These are phyloP conservation scores for Suhomyces coccinellae DNA, from an alignment of 1,139 yeast genomes.

Conservation along the genomic window DNA sequence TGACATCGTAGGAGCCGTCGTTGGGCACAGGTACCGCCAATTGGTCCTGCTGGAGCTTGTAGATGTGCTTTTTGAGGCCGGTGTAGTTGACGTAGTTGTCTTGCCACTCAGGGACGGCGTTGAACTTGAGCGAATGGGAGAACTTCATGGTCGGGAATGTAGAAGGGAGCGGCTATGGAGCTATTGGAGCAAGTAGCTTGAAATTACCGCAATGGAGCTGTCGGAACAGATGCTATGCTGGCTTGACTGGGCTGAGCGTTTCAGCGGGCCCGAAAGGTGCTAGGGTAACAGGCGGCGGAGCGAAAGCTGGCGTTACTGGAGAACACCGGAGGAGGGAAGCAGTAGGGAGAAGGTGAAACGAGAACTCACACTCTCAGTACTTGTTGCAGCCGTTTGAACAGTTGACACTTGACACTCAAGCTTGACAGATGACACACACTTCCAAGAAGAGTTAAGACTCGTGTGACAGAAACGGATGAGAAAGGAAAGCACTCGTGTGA, in stretches of 20 bases:
- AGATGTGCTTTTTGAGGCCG: slow-evolving; percentile 60
- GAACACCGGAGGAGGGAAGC: too few relatives aligned
- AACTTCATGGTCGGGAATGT: slow-evolving; percentile 54
- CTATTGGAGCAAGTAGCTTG: too few relatives aligned
- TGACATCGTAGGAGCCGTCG: slow-evolving; percentile 28
- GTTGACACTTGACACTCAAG: not conserved
- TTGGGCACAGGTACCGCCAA: slow-evolving; percentile 22
- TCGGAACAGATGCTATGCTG: too few relatives aligned
- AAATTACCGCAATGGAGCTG: too few relatives aligned
- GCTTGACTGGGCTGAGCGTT: too few relatives aligned
- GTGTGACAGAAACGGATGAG: slow-evolving; percentile 8
- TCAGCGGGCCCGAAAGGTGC: too few relatives aligned
- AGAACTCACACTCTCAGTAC: too few relatives aligned
- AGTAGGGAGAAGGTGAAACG: too few relatives aligned
- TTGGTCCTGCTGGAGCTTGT: slow-evolving; percentile 45
- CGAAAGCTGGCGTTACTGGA: too few relatives aligned
- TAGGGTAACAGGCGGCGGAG: too few relatives aligned
- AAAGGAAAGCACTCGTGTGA: slow-evolving; percentile 9
- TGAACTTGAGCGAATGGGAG: slow-evolving; percentile 70
- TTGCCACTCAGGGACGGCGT: slow-evolving; percentile 82
- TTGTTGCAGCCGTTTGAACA: too few relatives aligned
- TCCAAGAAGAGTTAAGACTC: slow-evolving; percentile 9
- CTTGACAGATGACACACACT: slow-evolving; percentile 2
- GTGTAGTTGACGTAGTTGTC: slow-evolving; percentile 67
- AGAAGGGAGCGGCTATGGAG: too few relatives aligned